phyloP scores from a whole-genome alignment of 1,139 yeast genomes.

The Geotrichum cucujoidarum region DNA sequence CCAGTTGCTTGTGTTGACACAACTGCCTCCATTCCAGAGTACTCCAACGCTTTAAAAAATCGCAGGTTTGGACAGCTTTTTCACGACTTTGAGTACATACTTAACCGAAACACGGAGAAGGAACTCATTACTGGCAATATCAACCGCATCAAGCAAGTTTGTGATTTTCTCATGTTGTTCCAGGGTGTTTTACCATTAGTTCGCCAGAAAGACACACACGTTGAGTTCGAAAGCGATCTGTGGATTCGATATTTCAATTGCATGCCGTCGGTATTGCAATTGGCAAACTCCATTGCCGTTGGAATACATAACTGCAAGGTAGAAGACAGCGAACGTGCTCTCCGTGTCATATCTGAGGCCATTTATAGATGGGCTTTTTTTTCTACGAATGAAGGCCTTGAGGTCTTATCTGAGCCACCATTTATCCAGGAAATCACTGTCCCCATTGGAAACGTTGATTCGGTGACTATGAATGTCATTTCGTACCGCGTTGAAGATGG shows the following conservation, averaged over 20 bases:
- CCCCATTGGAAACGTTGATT: slow-evolving; percentile 5
- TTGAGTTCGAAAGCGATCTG: slow-evolving; percentile 84
- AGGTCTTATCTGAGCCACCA: slow-evolving; percentile 8
- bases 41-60: slow-evolving; percentile 51
- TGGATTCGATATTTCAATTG: slow-evolving; percentile 80
- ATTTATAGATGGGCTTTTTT: slow-evolving; percentile 34
- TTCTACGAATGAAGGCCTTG: slow-evolving; percentile 19
- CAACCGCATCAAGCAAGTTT: slow-evolving; percentile 43
- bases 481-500: slow-evolving; percentile 41
- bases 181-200: slow-evolving; percentile 75
- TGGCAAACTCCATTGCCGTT: slow-evolving; percentile 37
- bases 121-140: slow-evolving; percentile 35
- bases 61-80: slow-evolving; percentile 81
- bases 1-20: slow-evolving; percentile 46
- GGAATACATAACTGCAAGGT: slow-evolving; percentile 30
- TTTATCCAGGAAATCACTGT: slow-evolving; percentile 1
- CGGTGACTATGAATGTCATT: neutral
- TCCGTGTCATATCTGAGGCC: slow-evolving; percentile 27
- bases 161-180: slow-evolving; percentile 63
- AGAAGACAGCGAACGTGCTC: slow-evolving; percentile 24
- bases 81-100: slow-evolving; percentile 73
- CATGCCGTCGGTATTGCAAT: slow-evolving; percentile 44
- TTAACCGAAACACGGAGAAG: slow-evolving; percentile 62
- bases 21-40: slow-evolving; percentile 32
- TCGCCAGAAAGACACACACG: slow-evolving; percentile 76